These are phyloP conservation scores for Scleroderma citrinum DNA, from an alignment of 768 basidiomycete genomes.

Conservation along the genomic window DNA sequence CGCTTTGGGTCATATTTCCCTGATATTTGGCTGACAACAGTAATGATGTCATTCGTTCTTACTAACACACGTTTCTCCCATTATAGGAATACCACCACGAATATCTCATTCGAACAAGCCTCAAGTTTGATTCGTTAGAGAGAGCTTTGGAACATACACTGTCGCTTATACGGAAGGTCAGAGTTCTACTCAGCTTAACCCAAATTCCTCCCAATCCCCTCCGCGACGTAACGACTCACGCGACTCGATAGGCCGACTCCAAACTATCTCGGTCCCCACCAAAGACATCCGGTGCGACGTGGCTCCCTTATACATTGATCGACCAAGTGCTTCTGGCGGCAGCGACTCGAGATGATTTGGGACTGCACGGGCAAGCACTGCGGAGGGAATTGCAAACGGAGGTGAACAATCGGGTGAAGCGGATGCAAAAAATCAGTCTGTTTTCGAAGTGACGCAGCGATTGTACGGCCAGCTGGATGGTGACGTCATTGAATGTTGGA, in stretches of 20 bases:
- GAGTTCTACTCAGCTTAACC: conserved; percentile 16
- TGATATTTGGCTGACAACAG: background rate
- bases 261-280: conserved; percentile 46
- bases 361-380: conserved; percentile 34
- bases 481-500: background rate
- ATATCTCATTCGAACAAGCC: conserved; percentile 70
- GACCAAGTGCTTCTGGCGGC: conserved; percentile 75
- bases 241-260: conserved; percentile 42
- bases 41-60: background rate
- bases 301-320: conserved; percentile 79
- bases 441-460: conserved; percentile 18
- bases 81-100: conserved; percentile 69
- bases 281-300: conserved; percentile 56
- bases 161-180: conserved; percentile 67
- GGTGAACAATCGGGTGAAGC: conserved; percentile 57
- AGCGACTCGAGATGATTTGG: conserved; percentile 44
- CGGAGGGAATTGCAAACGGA: conserved; percentile 52
- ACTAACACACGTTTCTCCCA: background rate
- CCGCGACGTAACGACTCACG: background rate
- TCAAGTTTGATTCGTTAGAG: conserved; percentile 75
- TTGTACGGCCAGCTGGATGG: too few relatives aligned
- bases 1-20: background rate
- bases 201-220: conserved; percentile 6
- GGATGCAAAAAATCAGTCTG: conserved; percentile 60
- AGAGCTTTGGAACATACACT: conserved; percentile 72